Evolutionary conservation across 208 protist genomes (phyloP).

Genomic region (Novymonas esmeraldas): DNA sequence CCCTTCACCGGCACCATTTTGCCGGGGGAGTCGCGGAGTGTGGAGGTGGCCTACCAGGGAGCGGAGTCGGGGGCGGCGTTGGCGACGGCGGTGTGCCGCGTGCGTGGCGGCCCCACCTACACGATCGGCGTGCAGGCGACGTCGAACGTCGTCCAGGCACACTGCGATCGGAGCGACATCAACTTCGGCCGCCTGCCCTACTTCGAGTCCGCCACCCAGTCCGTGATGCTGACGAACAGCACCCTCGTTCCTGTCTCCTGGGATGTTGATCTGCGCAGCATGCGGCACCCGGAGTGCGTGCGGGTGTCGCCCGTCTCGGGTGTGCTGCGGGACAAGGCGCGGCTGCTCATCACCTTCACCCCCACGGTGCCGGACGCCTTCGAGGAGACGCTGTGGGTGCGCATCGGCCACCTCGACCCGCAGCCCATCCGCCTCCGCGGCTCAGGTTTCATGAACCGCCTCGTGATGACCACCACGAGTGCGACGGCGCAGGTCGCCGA

Average conservation of each 20-base stretch:
- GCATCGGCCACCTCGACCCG: slow-evolving; percentile 94
- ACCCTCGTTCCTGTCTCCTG: slow-evolving; percentile 90
- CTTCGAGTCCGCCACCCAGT: slow-evolving; percentile 63
- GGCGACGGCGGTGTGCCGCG: slow-evolving; percentile 84
- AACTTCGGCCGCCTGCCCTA: slow-evolving; percentile 93
- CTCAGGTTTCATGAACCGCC: slow-evolving; percentile 68
- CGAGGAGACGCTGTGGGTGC: slow-evolving; percentile 80
- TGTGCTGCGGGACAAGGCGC: slow-evolving; percentile 67
- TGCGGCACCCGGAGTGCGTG: slow-evolving; percentile 62
- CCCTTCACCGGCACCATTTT: slow-evolving; percentile 90
- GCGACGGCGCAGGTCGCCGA: not conserved
- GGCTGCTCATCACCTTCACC: slow-evolving; percentile 74
- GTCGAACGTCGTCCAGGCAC: slow-evolving; percentile 78
- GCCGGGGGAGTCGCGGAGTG: slow-evolving; percentile 69
- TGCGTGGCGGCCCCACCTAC: slow-evolving; percentile 93
- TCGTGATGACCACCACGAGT: slow-evolving; percentile 35
- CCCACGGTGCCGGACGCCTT: slow-evolving; percentile 88
- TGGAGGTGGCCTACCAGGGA: slow-evolving; percentile 92
- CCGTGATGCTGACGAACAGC: slow-evolving; percentile 89
- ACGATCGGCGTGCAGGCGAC: slow-evolving; percentile 77
- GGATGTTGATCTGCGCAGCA: slow-evolving; percentile 51
- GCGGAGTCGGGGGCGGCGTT: slow-evolving; percentile 11
- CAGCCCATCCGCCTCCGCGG: slow-evolving; percentile 82
- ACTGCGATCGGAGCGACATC: slow-evolving; percentile 81
- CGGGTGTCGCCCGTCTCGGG: slow-evolving; percentile 80